Base-by-base conservation (phyloP, 495 filamentous ascomycete species). In the Cairneyella variabilis region DNA sequence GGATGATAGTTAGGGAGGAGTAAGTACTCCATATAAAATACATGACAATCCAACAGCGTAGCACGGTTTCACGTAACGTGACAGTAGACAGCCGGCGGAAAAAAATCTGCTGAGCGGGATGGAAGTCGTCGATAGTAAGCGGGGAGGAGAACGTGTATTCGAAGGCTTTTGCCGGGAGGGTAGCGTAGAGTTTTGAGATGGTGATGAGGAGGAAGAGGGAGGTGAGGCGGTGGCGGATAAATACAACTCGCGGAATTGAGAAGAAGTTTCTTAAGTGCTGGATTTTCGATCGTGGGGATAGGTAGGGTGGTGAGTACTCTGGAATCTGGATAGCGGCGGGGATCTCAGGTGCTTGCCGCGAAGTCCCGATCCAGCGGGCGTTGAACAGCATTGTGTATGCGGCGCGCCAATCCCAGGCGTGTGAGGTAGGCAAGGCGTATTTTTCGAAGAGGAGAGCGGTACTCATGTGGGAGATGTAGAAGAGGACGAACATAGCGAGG, bases 381-480 rank as follows among this genome's bases (percentile, higher is more conserved):
- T 48, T 48, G 25, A 48, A 48, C 18, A 48, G 8, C 45, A 48
- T 48, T 20, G 10, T 48, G 27, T 30, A 48, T 30, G 18, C 45
- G n/a, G 23, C 27, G 5, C 11, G 7, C 22, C 22, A 28, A n/a
- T 48, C 23, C 7, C 20, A 28, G n/a, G 45, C n/a, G 42, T 9
- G 8, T 12, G n/a, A 22, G 22, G 45, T 16, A 16, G 45, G 45
- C 14, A 48, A 18, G 11, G 17, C 27, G 45, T 48, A 48, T n/a
- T 48, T 48, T 26, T 48, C 45, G 3, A 48, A 11, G 17, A 17
- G 26, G 16, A 48, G 16, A 21, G 25, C 45, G 21, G 17, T 23
- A 11, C 6, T 48, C 27, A 48, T 48, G 27, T 48, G 45, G 3
- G 45, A 48, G 45, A 48, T 48, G 25, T 48, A 48, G 27, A 48